Evolutionary conservation across 2,329 filamentous ascomycete genomes (phyloP), one percentile per base, ranked within the genome.

Genomic region (Diaporthe velutina): DNA sequence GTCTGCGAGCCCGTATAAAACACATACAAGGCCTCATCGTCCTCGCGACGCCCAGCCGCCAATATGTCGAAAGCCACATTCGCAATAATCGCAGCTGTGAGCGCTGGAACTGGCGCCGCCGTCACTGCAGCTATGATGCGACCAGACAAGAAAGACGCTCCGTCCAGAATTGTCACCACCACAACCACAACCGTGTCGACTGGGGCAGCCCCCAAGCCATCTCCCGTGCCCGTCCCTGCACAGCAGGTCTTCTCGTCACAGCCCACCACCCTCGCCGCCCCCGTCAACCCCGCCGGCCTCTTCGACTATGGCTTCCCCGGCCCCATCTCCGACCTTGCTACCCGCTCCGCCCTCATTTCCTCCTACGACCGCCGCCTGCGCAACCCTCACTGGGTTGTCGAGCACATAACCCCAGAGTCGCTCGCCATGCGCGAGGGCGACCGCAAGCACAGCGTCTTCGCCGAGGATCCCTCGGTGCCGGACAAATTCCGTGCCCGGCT

Each of bases 351-450:
- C 45, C 90, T 98, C 71, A 90, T 96, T 78, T 98, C 96, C 42
- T 93, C 94, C 79, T 99, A 93, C 89, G 96, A 99, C 86, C 95
- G 97, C 38, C 93, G 95, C 76, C 93, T 92, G 57, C 92, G 96
- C 82, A 99, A 99, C 85, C 97, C 97, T 40, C 90, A 94, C 83
- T 99, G 96, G 96, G 97, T 96, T 12, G 93, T 93, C 77, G 97
- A 99, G 87, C 97, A 99, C 88, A 98, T 99, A 84, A 99, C 97
- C 0, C 92, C 95, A 2, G 90, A 91, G 48, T 98, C 96, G 0
- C 90, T 99, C 19, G 89, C 93, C 4, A 83, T 88, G 70, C 91
- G 92, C 77, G 92, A 93, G 76, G 97, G 91, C 78, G 96, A 98
- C 86, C 93, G 97, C 81, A 94, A 95, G 83, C 88, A 96, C 88